These are phyloP conservation scores for Thalia dealbata DNA, from an alignment of 176 grass and related monocot species.

Conservation along the genomic window DNA sequence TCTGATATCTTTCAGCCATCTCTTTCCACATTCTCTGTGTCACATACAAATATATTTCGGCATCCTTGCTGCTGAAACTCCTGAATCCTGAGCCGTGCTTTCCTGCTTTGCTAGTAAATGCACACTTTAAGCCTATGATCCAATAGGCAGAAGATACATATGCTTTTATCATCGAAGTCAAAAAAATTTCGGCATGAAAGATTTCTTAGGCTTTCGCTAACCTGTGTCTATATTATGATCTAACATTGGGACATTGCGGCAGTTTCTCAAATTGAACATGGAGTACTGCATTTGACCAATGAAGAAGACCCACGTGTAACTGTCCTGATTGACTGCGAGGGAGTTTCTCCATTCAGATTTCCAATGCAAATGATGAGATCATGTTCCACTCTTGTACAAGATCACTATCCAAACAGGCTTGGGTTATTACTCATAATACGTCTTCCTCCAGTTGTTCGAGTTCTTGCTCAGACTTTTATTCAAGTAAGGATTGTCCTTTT, in stretches of 20 bases:
- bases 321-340: constrained; percentile 86
- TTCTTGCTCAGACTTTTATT: constrained; percentile 89
- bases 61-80: no score
- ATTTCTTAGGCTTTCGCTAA: not conserved
- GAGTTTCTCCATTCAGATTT: constrained; percentile 84
- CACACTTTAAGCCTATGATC: not conserved
- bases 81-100: not conserved
- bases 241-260: constrained; percentile 6
- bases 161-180: not conserved
- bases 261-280: constrained; percentile 97
- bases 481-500: constrained; percentile 47
- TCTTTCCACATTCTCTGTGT: no score
- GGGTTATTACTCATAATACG: constrained; percentile 61
- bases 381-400: constrained; percentile 65
- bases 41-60: no score
- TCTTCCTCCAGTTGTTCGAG: constrained; percentile 91
- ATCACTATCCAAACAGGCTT: constrained; percentile 87
- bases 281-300: constrained; percentile 55
- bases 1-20: no score
- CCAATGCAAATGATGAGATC: constrained; percentile 97
- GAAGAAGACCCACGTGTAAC: constrained; percentile 72
- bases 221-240: not conserved
- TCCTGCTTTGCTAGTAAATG: not conserved
- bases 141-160: not conserved
- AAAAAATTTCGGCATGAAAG: not conserved